phyloP scores from a whole-genome alignment of 495 filamentous ascomycete species.

The Podospora pseudocomata region DNA sequence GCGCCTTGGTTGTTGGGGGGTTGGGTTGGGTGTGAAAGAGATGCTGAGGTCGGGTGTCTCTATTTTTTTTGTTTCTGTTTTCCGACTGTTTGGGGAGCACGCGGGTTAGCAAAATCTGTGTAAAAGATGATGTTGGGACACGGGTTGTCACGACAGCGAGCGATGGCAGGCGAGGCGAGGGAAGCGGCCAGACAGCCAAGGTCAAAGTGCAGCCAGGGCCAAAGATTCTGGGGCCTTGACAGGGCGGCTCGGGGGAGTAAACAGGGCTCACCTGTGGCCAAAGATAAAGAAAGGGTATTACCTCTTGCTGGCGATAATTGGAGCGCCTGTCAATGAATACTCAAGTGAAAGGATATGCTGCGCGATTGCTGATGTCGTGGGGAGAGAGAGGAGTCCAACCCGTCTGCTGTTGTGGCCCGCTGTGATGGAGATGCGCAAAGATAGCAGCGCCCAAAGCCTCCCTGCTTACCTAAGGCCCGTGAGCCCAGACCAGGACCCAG shows the following conservation, averaged over 20 bases:
- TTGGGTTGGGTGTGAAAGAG: conserved; percentile 2
- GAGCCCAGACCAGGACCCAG: background rate
- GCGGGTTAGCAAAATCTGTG: conserved; percentile 16
- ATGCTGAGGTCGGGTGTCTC: conserved; percentile 5
- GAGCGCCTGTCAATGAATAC: conserved; percentile 29
- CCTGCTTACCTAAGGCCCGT: background rate
- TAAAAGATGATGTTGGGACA: background rate
- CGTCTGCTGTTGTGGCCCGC: conserved; percentile 25
- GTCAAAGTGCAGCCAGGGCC: background rate
- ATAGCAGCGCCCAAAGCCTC: background rate
- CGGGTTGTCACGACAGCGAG: background rate
- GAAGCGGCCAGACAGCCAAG: background rate
- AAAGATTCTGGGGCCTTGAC: background rate
- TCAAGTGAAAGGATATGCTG: conserved; percentile 31
- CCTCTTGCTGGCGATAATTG: conserved; percentile 29
- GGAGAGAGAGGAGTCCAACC: conserved; percentile 7
- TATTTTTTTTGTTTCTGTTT: conserved; percentile 21
- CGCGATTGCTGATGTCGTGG: conserved; percentile 15
- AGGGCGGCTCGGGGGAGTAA: background rate
- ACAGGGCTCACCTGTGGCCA: conserved; percentile 19
- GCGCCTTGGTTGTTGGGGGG: background rate
- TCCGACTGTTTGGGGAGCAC: conserved; percentile 12
- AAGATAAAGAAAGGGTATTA: conserved; percentile 27
- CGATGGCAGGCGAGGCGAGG: background rate
- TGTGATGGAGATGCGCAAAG: conserved; percentile 5